These are phyloP conservation scores for Hippophae tibetana DNA, from an alignment of 306 rosid genomes.

Conservation along the genomic window DNA sequence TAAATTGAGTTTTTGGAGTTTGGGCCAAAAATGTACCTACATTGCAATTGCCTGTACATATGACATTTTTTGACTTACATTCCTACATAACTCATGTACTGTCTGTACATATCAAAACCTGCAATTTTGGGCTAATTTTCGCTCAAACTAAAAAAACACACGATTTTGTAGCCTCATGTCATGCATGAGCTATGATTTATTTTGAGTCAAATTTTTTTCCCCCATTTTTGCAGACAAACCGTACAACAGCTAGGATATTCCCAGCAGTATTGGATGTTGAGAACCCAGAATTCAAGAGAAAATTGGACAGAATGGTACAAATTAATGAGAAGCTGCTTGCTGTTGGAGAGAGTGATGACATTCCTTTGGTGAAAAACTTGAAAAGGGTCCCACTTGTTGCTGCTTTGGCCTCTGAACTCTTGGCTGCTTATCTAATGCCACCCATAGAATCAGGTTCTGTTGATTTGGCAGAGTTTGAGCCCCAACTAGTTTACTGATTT, in stretches of 20 bases:
- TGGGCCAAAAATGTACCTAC: too few species aligned
- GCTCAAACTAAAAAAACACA: too few species aligned
- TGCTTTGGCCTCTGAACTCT: constrained; percentile 68
- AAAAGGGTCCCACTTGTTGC: constrained; percentile 84
- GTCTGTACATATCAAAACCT: too few species aligned
- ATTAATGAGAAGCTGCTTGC: constrained; percentile 69
- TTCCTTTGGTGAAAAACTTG: constrained; percentile 71
- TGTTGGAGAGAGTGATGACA: constrained; percentile 53
- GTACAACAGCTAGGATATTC: constrained; percentile 91
- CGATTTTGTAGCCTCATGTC: too few species aligned
- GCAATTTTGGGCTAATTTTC: too few species aligned
- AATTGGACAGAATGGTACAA: constrained; percentile 81
- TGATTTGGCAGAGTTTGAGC: constrained; percentile 83
- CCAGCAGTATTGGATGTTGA: constrained; percentile 95
- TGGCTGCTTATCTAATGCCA: constrained; percentile 86
- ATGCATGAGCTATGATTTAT: neutral
- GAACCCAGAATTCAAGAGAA: constrained; percentile 93
- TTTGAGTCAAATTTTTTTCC: neutral
- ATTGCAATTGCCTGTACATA: too few species aligned
- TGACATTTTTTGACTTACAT: too few species aligned
- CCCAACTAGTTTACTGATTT: constrained; percentile 71
- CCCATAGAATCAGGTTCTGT: constrained; percentile 98
- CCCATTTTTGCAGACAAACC: constrained; percentile 64
- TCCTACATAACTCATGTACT: too few species aligned
- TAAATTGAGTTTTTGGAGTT: too few species aligned